phyloP scores from a whole-genome alignment of 352 stramenopile species.

The Phytopythium delawarense region DNA sequence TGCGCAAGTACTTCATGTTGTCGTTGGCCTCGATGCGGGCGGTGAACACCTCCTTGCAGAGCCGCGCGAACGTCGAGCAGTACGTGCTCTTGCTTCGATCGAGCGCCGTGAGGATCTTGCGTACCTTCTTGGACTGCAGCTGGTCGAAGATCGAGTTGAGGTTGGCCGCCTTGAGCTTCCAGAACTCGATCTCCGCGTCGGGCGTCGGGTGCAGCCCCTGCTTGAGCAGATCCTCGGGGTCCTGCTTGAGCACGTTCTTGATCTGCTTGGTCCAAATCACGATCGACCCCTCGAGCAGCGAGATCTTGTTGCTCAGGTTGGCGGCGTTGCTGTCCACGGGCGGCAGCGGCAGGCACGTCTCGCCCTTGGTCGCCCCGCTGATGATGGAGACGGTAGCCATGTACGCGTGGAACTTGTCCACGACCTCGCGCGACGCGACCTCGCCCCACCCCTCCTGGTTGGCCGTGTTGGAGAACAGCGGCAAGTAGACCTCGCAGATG shows the following conservation, averaged over 20 bases:
- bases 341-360: slow-evolving; percentile 95
- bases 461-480: slow-evolving; percentile 92
- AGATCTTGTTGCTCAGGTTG: slow-evolving; percentile 91
- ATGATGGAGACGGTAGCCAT: slow-evolving; percentile 96
- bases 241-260: slow-evolving; percentile 97
- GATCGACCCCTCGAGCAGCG: slow-evolving; percentile 96
- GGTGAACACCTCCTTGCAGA: slow-evolving; percentile 97
- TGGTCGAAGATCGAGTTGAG: slow-evolving; percentile 96
- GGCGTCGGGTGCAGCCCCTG: slow-evolving; percentile 95
- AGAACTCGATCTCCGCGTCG: slow-evolving; percentile 97
- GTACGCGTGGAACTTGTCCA: slow-evolving; percentile 97
- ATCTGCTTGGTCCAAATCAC: slow-evolving; percentile 99
- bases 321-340: slow-evolving; percentile 83
- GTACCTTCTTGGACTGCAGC: slow-evolving; percentile 91
- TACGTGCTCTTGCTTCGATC: slow-evolving; percentile 97
- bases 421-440: slow-evolving; percentile 95
- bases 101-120: slow-evolving; percentile 92
- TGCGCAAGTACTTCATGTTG: slow-evolving; percentile 97
- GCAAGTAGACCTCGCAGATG: slow-evolving; percentile 94
- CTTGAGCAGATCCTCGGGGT: slow-evolving; percentile 96
- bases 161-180: slow-evolving; percentile 96
- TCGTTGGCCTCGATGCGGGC: slow-evolving; percentile 96
- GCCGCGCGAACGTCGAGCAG: slow-evolving; percentile 93
- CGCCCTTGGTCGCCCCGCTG: slow-evolving; percentile 95
- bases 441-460: slow-evolving; percentile 97